Percentiles rank a stretch among this genome's conserved stretches.
phyloP scores from a whole-genome alignment of 225 moss, liverwort and hornwort species.

The Marchantia polymorpha region DNA sequence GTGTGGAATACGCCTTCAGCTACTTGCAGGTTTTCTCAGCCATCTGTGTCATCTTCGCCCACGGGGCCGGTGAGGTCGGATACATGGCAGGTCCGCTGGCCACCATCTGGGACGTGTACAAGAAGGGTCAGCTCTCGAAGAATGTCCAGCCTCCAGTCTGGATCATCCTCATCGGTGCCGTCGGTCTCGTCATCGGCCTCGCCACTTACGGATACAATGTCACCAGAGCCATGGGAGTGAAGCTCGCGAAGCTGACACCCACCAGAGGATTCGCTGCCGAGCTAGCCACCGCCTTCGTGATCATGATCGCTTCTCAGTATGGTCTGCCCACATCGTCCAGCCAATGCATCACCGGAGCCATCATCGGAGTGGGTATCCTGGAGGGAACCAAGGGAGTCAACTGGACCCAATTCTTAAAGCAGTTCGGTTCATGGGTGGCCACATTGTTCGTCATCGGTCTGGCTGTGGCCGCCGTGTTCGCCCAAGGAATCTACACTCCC shows the following conservation, averaged over 20 bases:
- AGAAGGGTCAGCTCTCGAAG: constrained; percentile 40
- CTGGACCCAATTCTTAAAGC: constrained; percentile 50
- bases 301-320: constrained; percentile 71
- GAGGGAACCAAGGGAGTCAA: constrained; percentile 57
- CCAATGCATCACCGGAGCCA: constrained; percentile 61
- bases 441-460: constrained; percentile 49
- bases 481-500: constrained; percentile 60
- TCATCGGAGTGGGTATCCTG: constrained; percentile 61
- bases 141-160: constrained; percentile 50
- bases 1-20: constrained; percentile 68
- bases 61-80: constrained; percentile 68
- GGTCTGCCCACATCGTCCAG: constrained; percentile 62
- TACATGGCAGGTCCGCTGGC: constrained; percentile 78
- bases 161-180: constrained; percentile 60
- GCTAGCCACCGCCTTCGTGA: constrained; percentile 65
- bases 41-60: constrained; percentile 69
- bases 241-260: constrained; percentile 64
- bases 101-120: constrained; percentile 65
- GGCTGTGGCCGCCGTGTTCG: constrained; percentile 44
- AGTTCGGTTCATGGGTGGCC: constrained; percentile 48
- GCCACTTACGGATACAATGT: constrained; percentile 74
- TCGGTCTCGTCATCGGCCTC: constrained; percentile 31
- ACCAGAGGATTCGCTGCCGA: constrained; percentile 73
- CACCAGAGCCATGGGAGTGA: constrained; percentile 72
- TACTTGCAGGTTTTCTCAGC: constrained; percentile 70